phyloP scores from a whole-genome alignment of 768 basidiomycete species.

The Pleurotus cornucopiae region DNA sequence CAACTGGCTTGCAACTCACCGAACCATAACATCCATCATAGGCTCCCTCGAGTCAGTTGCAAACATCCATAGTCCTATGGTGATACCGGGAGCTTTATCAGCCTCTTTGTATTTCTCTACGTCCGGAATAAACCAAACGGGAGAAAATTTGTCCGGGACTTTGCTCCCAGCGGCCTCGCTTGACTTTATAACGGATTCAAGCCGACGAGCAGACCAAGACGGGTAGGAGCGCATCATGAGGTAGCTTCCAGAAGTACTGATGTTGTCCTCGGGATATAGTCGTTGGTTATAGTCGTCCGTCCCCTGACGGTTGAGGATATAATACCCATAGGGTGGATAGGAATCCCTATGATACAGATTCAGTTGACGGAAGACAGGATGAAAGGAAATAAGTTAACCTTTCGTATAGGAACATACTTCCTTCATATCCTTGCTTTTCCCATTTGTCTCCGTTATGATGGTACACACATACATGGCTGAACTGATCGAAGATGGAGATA shows the following conservation, averaged over 20 bases:
- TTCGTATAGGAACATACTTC: conserved; percentile 88
- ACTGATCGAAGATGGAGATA: conserved; percentile 78
- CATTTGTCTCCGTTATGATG: conserved; percentile 71
- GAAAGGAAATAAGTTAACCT: conserved; percentile 42
- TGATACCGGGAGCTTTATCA: conserved; percentile 53
- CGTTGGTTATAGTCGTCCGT: conserved; percentile 74
- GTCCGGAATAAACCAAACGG: conserved; percentile 42
- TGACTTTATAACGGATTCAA: conserved; percentile 26
- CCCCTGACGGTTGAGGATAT: conserved; percentile 78
- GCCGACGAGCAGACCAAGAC: conserved; percentile 53
- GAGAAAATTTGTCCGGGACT: conserved; percentile 43
- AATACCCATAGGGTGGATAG: conserved; percentile 83
- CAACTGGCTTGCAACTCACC: conserved; percentile 36
- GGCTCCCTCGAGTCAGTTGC: conserved; percentile 66
- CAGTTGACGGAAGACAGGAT: conserved; percentile 9
- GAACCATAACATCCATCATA: conserved; percentile 65
- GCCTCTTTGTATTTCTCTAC: conserved; percentile 38
- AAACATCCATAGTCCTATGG: conserved; percentile 75
- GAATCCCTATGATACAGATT: conserved; percentile 42
- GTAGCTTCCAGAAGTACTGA: conserved; percentile 58
- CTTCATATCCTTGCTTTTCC: conserved; percentile 82
- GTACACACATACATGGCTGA: conserved; percentile 83
- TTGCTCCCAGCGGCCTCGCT: conserved; percentile 20
- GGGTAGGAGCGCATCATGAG: conserved; percentile 74
- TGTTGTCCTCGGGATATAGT: conserved; percentile 75